Evolutionary conservation across 73 alveolate genomes (phyloP), one percentile per base, ranked within the genome.

Genomic region (Halteria grandinella): DNA sequence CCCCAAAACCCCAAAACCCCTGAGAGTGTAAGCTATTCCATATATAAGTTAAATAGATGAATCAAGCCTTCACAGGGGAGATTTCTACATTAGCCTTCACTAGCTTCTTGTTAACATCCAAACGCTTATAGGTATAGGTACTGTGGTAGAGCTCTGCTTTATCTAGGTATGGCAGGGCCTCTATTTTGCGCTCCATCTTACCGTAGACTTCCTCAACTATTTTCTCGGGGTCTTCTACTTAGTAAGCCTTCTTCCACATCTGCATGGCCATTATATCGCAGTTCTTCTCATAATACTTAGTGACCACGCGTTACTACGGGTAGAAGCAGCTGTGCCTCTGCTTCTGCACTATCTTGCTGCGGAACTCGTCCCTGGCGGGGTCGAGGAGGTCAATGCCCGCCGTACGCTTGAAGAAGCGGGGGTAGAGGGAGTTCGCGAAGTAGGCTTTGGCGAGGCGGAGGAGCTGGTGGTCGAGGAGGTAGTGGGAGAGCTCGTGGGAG

Each of bases 261-360:
- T 62, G 11, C 4, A 62, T 8, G 5, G 78, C 78, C 5, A 39
- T 17, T 12, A 45, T 62, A 62, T 62, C 78, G 41, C 62, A 39
- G 23, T 36, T 62, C 24, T 31, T 62, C 27, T 62, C 78, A 62
- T 62, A 62, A 41, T 11, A 62, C 78, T 62, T 62, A 62, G 63
- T 39, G 43, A 62, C 43, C 4, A 62, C 15, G 15, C 62, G 36
- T 62, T 62, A 25, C 7, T 62, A 14, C 8, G 58, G 63, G 41
- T 62, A 62, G 20, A 62, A 62, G 41, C 78, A 62, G 5, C n/a
- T 7, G 27, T 18, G 41, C 3, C 27, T 1, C 48, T 62, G 45
- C 5, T 20, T 23, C 41, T 17, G 2, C 12, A 44, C 25, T 40
- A 11, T 62, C 23, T 39, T 39, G 15, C 27, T 62, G n/a, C n/a